Evolutionary conservation across 768 basidiomycete species (phyloP), one percentile per base, ranked within the genome.

Genomic region (Trametes sanguinea): DNA sequence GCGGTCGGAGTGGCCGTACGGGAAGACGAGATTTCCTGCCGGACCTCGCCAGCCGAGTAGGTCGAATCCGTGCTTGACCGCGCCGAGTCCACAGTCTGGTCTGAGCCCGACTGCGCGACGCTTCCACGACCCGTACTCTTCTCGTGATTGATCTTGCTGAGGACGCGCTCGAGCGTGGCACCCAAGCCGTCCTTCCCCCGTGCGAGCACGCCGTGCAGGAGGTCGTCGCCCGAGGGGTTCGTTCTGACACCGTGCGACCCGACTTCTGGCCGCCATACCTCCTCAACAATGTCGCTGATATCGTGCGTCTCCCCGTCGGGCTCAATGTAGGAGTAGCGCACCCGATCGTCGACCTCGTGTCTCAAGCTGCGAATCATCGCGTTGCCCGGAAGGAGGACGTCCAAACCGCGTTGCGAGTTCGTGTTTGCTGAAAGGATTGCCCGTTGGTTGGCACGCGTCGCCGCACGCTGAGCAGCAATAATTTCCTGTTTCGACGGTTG

Each of bases 301-400:
- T 98, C 96, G 69, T 88, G 90, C 0, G 89, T 90, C 76, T 92
- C 92, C 2, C 95, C 96, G 63, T 95, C 93, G 2, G 85, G 82
- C 64, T 94, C 88, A 44, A 98, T 90, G 72, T 94, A 98, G 42
- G 95, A 97, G 73, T 99, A 99, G 0, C 95, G 88, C 76, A 94
- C 89, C 48, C 80, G 78, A 65, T 92, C 89, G 44, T 82, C 85
- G 5, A 76, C 71, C 22, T 92, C 85, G 64, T 87, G 86, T 6
- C 93, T 81, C 6, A 90, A 87, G 68, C 93, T 95, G 33, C 96
- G 88, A 9, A 98, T 81, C 69, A 92, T 85, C 0, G 86, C 91
- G 62, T 90, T 90, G 5, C 92, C 92, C 2, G 92, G 91, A 2
- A 98, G 77, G 8, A 94, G 75, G 13, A 99, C 85, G 66, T 98